phyloP scores from a whole-genome alignment of 495 filamentous ascomycete genomes.

The Penicillium mononematosum region DNA sequence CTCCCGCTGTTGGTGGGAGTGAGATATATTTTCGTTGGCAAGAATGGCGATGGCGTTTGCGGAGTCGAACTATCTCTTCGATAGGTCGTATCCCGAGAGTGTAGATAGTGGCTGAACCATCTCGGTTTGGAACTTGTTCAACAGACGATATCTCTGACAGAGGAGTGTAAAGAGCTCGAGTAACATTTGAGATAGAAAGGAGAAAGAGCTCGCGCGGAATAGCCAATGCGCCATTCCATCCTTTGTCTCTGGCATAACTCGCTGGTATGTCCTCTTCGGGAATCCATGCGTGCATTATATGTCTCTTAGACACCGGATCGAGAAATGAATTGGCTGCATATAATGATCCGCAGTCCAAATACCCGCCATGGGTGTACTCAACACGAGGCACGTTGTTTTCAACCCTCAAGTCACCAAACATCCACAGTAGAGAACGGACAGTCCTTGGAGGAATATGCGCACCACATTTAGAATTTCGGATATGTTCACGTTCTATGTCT shows the following conservation, averaged over 20 bases:
- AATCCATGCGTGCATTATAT: constrained; percentile 19
- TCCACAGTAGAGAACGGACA: constrained; percentile 18
- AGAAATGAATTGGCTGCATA: constrained; percentile 24
- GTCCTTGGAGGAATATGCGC: constrained; percentile 10
- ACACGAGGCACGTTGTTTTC: neutral
- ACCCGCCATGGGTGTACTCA: constrained; percentile 13
- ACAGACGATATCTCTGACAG: too few relatives aligned
- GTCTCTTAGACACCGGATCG: constrained; percentile 15
- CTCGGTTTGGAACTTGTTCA: too few relatives aligned
- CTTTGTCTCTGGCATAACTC: constrained; percentile 15
- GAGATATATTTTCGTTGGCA: too few relatives aligned
- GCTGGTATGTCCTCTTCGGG: constrained; percentile 19
- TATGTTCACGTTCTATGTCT: constrained; percentile 8
- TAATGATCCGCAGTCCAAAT: constrained; percentile 19
- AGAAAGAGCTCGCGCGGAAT: constrained; percentile 16
- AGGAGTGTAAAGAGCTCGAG: too few relatives aligned
- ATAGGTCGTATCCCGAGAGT: too few relatives aligned
- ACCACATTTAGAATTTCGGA: too few relatives aligned
- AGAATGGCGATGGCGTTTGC: too few relatives aligned
- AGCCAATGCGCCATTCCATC: constrained; percentile 18
- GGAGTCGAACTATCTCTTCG: too few relatives aligned
- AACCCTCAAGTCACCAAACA: constrained; percentile 12
- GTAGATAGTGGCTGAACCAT: too few relatives aligned
- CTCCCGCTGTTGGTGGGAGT: too few relatives aligned
- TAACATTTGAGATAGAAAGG: too few relatives aligned